A percentile compares a stretch with the other conserved stretches of the same genome.
phyloP scores from a whole-genome alignment of 371 early-diverging fungal genomes.

The Rhizopus sp. region DNA sequence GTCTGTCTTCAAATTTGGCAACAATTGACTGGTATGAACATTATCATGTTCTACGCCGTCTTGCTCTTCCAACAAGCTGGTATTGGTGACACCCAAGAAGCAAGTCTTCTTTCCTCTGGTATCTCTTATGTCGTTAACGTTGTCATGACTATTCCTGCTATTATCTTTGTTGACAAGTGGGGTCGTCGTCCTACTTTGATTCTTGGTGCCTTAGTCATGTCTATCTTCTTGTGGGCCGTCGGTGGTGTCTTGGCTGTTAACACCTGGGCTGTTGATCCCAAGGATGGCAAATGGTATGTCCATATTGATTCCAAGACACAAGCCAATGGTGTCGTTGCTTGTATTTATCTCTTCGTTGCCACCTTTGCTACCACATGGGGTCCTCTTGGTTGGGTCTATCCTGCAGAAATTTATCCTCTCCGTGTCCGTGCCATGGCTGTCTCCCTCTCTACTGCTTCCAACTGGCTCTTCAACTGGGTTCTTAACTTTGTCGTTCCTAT shows the following conservation, averaged over 20 bases:
- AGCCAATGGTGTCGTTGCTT: constrained; percentile 60
- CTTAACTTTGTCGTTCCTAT: constrained; percentile 66
- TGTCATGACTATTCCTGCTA: constrained; percentile 75
- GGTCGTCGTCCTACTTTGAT: constrained; percentile 66
- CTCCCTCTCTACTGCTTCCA: constrained; percentile 84
- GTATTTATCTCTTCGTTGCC: constrained; percentile 73
- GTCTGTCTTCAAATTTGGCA: constrained; percentile 74
- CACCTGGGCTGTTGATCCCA: constrained; percentile 35
- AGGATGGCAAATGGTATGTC: constrained; percentile 22
- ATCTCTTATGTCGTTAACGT: constrained; percentile 40
- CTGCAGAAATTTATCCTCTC: constrained; percentile 85
- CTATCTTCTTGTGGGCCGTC: constrained; percentile 41
- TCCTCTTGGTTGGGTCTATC: constrained; percentile 92
- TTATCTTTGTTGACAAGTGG: constrained; percentile 76
- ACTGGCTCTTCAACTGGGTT: constrained; percentile 85
- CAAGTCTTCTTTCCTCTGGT: constrained; percentile 43
- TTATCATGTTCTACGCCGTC: constrained; percentile 53
- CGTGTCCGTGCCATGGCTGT: constrained; percentile 83
- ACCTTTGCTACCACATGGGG: constrained; percentile 89
- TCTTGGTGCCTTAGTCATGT: constrained; percentile 50
- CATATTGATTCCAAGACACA: constrained; percentile 1
- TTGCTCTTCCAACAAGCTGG: constrained; percentile 47
- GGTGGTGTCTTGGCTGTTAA: constrained; percentile 50
- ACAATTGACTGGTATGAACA: constrained; percentile 79
- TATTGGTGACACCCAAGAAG: constrained; percentile 36